Evolutionary conservation across 139 green algal species (phyloP).

Genomic region (Tetraselmis striata): DNA sequence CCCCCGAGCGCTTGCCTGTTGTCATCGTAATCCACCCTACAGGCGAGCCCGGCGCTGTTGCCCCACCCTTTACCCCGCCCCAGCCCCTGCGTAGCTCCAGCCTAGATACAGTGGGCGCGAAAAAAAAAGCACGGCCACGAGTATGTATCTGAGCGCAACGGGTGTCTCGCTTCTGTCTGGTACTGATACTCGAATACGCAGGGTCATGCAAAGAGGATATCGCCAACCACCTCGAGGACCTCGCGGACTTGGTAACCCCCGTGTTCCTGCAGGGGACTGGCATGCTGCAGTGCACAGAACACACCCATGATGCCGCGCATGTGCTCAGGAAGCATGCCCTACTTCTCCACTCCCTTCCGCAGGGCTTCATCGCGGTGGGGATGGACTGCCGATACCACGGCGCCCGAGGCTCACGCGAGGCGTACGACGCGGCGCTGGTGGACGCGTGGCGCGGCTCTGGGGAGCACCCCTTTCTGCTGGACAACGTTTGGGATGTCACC

Average conservation of each 20-base stretch:
- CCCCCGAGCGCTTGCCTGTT: too few species aligned
- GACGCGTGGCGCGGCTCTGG: constrained; percentile 32
- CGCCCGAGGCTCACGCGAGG: constrained; percentile 9
- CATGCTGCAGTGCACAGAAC: too few species aligned
- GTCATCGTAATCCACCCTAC: background rate
- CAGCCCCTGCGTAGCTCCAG: too few species aligned
- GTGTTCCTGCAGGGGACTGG: too few species aligned
- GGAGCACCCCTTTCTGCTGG: constrained; percentile 61
- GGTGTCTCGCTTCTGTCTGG: background rate
- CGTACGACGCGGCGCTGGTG: constrained; percentile 47
- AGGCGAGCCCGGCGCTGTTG: background rate
- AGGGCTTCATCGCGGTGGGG: constrained; percentile 45
- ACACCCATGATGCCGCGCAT: too few species aligned
- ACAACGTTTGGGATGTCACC: constrained; percentile 67
- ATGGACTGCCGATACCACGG: constrained; percentile 60
- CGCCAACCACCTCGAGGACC: background rate
- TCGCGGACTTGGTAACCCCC: too few species aligned
- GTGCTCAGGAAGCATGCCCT: too few species aligned
- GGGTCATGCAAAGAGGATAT: background rate
- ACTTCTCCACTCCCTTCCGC: too few species aligned
- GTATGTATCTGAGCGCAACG: background rate
- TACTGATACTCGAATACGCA: background rate
- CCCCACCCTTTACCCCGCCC: background rate
- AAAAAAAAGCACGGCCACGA: too few species aligned
- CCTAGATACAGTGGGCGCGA: background rate